Evolutionary conservation across 768 basidiomycete genomes (phyloP), one percentile per base, ranked within the genome.

Genomic region (Leccinum subgranulosum): DNA sequence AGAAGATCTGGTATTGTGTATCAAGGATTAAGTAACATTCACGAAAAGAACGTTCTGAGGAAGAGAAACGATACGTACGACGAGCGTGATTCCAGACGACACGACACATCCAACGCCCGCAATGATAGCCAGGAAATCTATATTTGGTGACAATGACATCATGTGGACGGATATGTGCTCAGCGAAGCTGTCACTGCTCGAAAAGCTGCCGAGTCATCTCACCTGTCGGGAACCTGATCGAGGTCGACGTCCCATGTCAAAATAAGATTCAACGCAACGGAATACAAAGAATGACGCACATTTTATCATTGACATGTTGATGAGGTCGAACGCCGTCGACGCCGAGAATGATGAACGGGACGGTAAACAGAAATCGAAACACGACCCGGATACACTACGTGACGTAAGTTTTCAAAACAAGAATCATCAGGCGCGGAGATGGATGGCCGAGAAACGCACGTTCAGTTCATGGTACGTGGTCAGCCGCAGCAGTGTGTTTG

Each of bases 391-490:
- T 81, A 45, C 74, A 81, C 91, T 92, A 39, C 2, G 4, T 17
- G 23, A 3, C 28, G 28, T 10, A 12, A n/a, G 3, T n/a, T 39
- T 39, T 59, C 33, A 55, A 54, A 60, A 39, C 28, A 39, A 46
- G 25, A 12, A 3, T 33, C 7, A 19, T 9, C 19, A 15, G 27
- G 29, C 1, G 17, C 6, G 31, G 56, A 3, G 10, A 47, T 28
- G 12, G 39, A n/a, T n/a, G 9, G 39, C n/a, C 9, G 15, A 14
- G 21, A 27, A 6, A 73, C 89, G 34, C 60, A 92, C 91, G 62
- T 94, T 94, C 41, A 92, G 73, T 65, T 93, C 89, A 41, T 89
- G 87, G 66, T 90, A 93, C 60, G 86, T 92, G 34, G 86, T 86
- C 51, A 94, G 73, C 21, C 90, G 84, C 21, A 89, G 79, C 49